Conservation (phyloP, 306 rosid species). For the Ormosia semicastrata region DNA sequence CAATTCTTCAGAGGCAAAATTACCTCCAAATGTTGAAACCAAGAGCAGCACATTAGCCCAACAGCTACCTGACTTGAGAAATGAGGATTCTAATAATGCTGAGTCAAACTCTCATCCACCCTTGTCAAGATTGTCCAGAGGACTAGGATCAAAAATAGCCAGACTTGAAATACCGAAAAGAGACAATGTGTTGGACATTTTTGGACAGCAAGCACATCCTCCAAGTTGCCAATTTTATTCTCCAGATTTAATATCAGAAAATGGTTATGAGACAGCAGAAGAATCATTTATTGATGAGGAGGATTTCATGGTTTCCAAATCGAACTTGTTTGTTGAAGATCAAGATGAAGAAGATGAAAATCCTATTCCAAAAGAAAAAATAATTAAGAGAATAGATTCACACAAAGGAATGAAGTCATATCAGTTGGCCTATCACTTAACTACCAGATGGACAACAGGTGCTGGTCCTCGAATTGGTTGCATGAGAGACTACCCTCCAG, state of each 20-base stretch:
- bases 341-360: conserved; percentile 35
- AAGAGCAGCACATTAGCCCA: conserved; percentile 14
- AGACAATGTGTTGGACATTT: conserved; percentile 18
- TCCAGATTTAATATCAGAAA: conserved; percentile 34
- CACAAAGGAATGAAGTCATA: conserved; percentile 75
- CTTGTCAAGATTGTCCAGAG: conserved; percentile 48
- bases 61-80: conserved; percentile 26
- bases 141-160: conserved; percentile 48
- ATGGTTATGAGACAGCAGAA: conserved; percentile 81
- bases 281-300: conserved; percentile 67
- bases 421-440: conserved; percentile 64
- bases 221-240: conserved; percentile 12
- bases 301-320: conserved; percentile 70
- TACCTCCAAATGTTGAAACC: conserved; percentile 20
- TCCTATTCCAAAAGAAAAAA: conserved; percentile 62
- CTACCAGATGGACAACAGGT: conserved; percentile 78
- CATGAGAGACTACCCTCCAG: conserved; percentile 85
- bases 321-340: conserved; percentile 61
- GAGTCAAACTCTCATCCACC: conserved; percentile 26
- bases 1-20: conserved; percentile 25
- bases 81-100: conserved; percentile 31
- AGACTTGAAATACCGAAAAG: conserved; percentile 62
- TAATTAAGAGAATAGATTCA: conserved; percentile 60
- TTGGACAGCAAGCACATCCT: conserved; percentile 27
- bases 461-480: conserved; percentile 87